Evolutionary conservation across 139 green algal species (phyloP), one percentile per base, ranked within the genome.

Genomic region (Pycnococcus provasolii): DNA sequence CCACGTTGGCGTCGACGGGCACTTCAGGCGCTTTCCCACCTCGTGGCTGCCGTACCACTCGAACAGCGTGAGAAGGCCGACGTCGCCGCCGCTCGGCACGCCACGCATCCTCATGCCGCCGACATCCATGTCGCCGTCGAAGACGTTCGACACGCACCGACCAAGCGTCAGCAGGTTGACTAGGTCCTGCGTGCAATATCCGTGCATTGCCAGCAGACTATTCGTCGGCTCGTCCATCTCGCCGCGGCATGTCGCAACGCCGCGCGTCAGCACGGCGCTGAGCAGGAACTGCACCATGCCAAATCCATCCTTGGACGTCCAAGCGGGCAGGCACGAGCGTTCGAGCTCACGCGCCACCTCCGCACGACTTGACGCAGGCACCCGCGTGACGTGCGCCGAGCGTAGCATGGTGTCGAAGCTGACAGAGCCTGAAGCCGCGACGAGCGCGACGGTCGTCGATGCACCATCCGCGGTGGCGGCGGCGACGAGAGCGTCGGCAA

Each of bases 121-220:
- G 13, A 42, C 13, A 40, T 82, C 64, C 39, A 65, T 54, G 40
- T 77, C 72, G 40, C 81, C 81, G 64, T 89, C 79, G 67, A 86
- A 86, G 11, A 85, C 75, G 52, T 87, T 87, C 7, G 79, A 80
- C 3, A 47, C 63, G 6, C 79, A 79, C 9, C 44, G 53, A 66
- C 79, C 76, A 50, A 60, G 71, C 2, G 85, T 26, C 5, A 85
- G 8, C 0, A 87, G 67, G 69, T 85, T 83, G 40, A 88, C 82
- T 46, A 88, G 71, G 64, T 88, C 82, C 66, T 84, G 79, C 6
- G 73, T 85, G 76, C 82, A 86, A 75, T 86, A 85, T 45, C 78
- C 76, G 39, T 84, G 76, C 50, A 59, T 68, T 39, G 63, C 80
- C 60, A 80, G 73, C 2, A 86, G 78, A 13, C 70, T 52, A 13